Conservation (phyloP, 2,329 filamentous ascomycete species). For the Elsinoe ampelina region DNA sequence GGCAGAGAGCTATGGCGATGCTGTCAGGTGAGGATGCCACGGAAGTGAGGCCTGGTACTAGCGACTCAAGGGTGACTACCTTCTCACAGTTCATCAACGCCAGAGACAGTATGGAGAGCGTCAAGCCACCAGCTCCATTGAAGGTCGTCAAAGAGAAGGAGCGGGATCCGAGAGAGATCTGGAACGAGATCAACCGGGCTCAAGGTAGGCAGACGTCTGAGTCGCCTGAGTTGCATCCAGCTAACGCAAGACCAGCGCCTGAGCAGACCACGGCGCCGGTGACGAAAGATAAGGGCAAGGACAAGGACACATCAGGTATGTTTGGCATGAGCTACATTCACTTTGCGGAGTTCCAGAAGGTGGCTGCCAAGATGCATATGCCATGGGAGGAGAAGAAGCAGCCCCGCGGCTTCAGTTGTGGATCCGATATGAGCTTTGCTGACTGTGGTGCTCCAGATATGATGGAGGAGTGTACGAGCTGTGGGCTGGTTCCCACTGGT, state of each 20-base stretch:
- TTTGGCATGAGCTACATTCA: not conserved
- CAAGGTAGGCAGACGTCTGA: not conserved
- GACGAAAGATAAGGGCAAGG: not conserved
- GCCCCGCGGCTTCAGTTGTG: not conserved
- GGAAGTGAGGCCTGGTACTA: not conserved
- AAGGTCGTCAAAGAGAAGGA: not conserved
- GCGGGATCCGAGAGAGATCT: slow-evolving; percentile 2
- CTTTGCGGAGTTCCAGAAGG: not conserved
- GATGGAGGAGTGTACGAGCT: slow-evolving; percentile 6
- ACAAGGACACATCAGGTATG: not conserved
- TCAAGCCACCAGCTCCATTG: not conserved
- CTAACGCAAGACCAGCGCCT: not conserved
- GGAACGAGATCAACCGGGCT: not conserved
- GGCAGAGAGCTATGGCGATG: slow-evolving; percentile 6
- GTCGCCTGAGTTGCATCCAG: not conserved
- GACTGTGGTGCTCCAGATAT: slow-evolving; percentile 5
- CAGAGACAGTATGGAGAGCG: slow-evolving; percentile 6
- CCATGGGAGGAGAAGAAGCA: slow-evolving; percentile 8
- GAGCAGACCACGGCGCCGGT: not conserved
- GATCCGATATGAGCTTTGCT: slow-evolving; percentile 10
- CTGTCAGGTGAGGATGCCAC: not conserved
- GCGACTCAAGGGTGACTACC: slow-evolving; percentile 5
- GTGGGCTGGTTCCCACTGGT: slow-evolving; percentile 6
- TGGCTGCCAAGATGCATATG: not conserved
- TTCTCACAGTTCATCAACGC: slow-evolving; percentile 5